phyloP scores from a whole-genome alignment of 352 stramenopile species.

The Globisporangium heterothallicum region DNA sequence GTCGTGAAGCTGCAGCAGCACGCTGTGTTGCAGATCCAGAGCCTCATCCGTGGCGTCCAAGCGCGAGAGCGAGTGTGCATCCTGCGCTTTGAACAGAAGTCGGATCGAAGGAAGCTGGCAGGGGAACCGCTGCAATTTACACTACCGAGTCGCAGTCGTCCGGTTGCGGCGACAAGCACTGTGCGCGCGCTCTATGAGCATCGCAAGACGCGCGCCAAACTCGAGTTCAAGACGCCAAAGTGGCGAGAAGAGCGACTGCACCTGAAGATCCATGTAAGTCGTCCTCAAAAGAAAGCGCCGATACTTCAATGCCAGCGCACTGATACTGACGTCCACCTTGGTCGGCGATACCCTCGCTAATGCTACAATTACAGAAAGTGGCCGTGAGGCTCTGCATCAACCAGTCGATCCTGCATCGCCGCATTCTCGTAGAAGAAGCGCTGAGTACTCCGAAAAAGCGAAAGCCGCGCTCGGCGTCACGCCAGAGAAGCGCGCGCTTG shows the following conservation, averaged over 20 bases:
- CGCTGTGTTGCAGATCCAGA: constrained; percentile 50
- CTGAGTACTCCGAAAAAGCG: constrained; percentile 8
- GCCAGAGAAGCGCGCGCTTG: not conserved
- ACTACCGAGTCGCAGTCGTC: constrained; percentile 22
- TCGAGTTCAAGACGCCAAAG: constrained; percentile 36
- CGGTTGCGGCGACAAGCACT: constrained; percentile 16
- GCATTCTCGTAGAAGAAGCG: constrained; percentile 7
- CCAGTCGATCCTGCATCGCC: constrained; percentile 11
- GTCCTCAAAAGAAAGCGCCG: no score
- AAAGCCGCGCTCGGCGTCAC: not conserved
- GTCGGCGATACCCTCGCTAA: no score
- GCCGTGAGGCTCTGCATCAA: constrained; percentile 25
- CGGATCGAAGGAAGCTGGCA: constrained; percentile 24
- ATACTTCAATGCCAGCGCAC: no score
- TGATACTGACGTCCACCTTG: not conserved
- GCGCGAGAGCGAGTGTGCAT: constrained; percentile 45
- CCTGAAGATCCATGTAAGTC: constrained; percentile 41
- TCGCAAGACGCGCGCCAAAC: constrained; percentile 25
- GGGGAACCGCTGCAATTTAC: constrained; percentile 39
- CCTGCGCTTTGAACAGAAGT: constrained; percentile 44
- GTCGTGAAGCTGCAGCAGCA: constrained; percentile 34
- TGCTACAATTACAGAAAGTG: constrained; percentile 20
- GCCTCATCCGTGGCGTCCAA: constrained; percentile 47
- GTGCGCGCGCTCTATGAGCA: constrained; percentile 32
- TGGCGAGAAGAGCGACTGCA: constrained; percentile 47